These are phyloP conservation scores for Thymus mandschuricus DNA, from an alignment of 257 asterid species.

Conservation along the genomic window DNA sequence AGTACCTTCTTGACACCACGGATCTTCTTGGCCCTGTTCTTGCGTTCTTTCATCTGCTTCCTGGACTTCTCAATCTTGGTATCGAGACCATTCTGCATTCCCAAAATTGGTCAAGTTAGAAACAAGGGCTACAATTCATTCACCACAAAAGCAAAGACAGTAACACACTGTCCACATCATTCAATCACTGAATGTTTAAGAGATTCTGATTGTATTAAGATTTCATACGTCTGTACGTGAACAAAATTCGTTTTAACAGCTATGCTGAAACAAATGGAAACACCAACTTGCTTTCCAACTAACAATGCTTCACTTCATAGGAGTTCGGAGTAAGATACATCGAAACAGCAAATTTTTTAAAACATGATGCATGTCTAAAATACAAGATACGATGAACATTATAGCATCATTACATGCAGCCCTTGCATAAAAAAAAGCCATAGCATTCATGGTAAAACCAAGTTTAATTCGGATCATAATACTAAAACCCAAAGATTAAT, in stretches of 20 bases:
- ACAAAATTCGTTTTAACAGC: not conserved
- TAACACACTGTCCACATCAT: not conserved
- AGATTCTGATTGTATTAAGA: too few relatives aligned
- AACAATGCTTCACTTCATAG: not conserved
- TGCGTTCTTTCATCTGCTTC: constrained; percentile 63
- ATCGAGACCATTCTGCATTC: constrained; percentile 53
- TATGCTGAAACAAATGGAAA: not conserved
- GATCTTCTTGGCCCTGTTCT: constrained; percentile 56
- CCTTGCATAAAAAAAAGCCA: not conserved
- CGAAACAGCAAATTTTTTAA: not conserved
- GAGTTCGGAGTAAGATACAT: not conserved
- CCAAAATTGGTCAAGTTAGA: not conserved
- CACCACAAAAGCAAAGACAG: too few relatives aligned
- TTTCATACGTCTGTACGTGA: not conserved
- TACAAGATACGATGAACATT: not conserved
- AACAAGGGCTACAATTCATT: not conserved
- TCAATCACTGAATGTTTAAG: not conserved
- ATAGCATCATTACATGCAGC: not conserved
- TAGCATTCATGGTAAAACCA: not conserved
- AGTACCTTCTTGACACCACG: constrained; percentile 64
- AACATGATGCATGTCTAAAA: not conserved
- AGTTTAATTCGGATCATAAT: not conserved
- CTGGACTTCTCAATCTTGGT: constrained; percentile 58
- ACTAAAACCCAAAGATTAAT: not conserved
- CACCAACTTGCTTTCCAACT: not conserved